Percentiles rank a stretch among this genome's conserved stretches.
Conservation (phyloP, 2,329 filamentous ascomycete species). For the Aspergillus unguis region DNA sequence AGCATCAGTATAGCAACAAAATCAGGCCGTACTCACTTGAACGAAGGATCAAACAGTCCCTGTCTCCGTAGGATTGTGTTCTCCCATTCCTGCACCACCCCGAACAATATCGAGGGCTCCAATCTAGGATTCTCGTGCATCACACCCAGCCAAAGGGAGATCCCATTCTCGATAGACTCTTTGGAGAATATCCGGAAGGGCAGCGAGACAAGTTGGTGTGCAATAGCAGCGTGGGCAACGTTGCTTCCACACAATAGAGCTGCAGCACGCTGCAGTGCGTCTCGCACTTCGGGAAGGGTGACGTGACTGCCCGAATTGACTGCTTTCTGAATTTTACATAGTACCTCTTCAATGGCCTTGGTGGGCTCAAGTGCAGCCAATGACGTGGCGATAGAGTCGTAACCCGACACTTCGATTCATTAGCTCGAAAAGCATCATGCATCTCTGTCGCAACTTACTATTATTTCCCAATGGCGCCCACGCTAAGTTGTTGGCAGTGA, state of each 20-base stretch:
- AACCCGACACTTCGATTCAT: slow-evolving; percentile 9
- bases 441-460: slow-evolving; percentile 14
- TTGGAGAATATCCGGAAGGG: slow-evolving; percentile 93
- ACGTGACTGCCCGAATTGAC: slow-evolving; percentile 67
- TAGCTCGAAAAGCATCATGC: slow-evolving; percentile 2
- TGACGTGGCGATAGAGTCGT: slow-evolving; percentile 8
- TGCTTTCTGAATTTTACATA: slow-evolving; percentile 70
- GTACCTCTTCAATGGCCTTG: slow-evolving; percentile 52
- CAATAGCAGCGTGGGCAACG: slow-evolving; percentile 71
- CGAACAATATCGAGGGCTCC: slow-evolving; percentile 78
- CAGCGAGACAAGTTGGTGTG: slow-evolving; percentile 84
- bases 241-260: slow-evolving; percentile 77
- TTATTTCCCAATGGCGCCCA: slow-evolving; percentile 8
- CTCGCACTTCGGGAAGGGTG: slow-evolving; percentile 70
- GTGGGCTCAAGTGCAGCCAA: slow-evolving; percentile 25
- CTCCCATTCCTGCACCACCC: slow-evolving; percentile 91
- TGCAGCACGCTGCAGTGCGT: slow-evolving; percentile 79
- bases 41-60: slow-evolving; percentile 73
- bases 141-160: slow-evolving; percentile 93
- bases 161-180: slow-evolving; percentile 89
- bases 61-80: slow-evolving; percentile 70
- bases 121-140: slow-evolving; percentile 93
- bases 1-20: background rate
- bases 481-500: slow-evolving; percentile 33
- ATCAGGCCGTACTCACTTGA: slow-evolving; percentile 52